phyloP scores from a whole-genome alignment of 106 monocot species.

The Amphibolis antarctica region DNA sequence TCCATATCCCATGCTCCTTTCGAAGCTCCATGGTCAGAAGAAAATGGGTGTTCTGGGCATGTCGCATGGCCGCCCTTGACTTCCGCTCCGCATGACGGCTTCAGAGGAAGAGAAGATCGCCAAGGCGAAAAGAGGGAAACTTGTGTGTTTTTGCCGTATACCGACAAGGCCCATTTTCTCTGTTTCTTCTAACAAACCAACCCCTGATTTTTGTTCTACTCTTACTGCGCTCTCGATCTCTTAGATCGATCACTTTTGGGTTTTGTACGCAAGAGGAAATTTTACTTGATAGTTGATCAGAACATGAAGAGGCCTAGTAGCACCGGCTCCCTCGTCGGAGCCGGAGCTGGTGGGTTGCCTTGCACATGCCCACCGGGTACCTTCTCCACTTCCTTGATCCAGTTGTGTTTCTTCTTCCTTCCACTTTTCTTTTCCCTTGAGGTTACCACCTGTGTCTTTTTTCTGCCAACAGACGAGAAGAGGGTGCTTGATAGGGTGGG shows the following conservation, averaged over 20 bases:
- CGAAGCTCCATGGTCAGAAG: too few species aligned
- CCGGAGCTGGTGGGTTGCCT: not conserved
- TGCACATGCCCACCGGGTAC: slow-evolving; percentile 24
- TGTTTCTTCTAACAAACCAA: too few species aligned
- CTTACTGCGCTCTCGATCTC: not conserved
- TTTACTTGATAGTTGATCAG: not conserved
- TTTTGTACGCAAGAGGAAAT: not conserved
- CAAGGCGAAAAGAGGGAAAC: not conserved
- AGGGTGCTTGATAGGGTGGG: slow-evolving; percentile 7
- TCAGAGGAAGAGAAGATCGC: not conserved
- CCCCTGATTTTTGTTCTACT: too few species aligned
- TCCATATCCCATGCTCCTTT: too few species aligned
- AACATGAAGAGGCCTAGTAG: slow-evolving; percentile 39
- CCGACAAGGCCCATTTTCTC: not conserved
- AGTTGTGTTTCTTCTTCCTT: not conserved
- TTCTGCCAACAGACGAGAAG: slow-evolving; percentile 9
- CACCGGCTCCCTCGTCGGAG: slow-evolving; percentile 20
- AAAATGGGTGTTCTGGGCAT: too few species aligned
- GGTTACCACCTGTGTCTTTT: not conserved
- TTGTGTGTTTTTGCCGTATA: not conserved
- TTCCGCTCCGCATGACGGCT: not conserved
- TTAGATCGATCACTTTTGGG: not conserved
- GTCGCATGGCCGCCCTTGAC: too few species aligned
- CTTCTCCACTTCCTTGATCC: not conserved
- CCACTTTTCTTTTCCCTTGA: not conserved